Conservation (phyloP, 2,329 filamentous ascomycete species). For the Neonectria punicea region DNA sequence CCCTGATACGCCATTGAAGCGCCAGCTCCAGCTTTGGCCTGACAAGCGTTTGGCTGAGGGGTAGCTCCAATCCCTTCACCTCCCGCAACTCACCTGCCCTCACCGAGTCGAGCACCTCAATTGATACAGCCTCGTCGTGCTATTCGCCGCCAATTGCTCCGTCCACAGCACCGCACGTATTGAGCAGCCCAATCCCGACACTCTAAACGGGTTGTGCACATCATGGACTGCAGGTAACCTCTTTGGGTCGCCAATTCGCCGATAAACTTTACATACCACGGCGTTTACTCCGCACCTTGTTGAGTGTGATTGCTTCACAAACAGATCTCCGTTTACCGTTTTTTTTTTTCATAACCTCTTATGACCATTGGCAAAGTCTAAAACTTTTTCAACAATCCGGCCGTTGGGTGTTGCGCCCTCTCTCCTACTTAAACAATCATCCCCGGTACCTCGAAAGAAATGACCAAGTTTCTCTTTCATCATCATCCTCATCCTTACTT, state of each 20-base stretch:
- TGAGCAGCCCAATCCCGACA: too few species aligned
- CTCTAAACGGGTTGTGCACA: not conserved
- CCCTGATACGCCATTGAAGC: conserved; percentile 12
- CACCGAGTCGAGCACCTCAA: not conserved
- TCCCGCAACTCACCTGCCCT: not conserved
- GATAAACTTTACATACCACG: conserved; percentile 14
- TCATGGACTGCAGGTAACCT: not conserved
- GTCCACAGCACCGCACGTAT: not conserved
- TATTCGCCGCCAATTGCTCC: not conserved
- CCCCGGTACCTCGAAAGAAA: not conserved
- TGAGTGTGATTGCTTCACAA: not conserved
- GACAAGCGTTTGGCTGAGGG: conserved; percentile 11
- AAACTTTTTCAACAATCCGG: not conserved
- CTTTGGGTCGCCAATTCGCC: conserved; percentile 3
- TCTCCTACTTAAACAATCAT: not conserved
- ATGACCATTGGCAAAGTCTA: not conserved
- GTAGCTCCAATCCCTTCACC: conserved; percentile 6
- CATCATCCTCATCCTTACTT: not conserved
- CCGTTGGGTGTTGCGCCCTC: not conserved
- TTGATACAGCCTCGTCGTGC: not conserved
- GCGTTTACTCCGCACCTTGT: not conserved
- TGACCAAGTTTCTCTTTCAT: not conserved
- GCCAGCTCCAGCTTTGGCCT: conserved; percentile 3
- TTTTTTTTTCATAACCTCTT: not conserved
- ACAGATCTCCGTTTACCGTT: conserved; percentile 1